A percentile compares a stretch with the other conserved stretches of the same genome.
phyloP scores from a whole-genome alignment of 192 early-diverging fungal genomes.

The Coemansia sp. region DNA sequence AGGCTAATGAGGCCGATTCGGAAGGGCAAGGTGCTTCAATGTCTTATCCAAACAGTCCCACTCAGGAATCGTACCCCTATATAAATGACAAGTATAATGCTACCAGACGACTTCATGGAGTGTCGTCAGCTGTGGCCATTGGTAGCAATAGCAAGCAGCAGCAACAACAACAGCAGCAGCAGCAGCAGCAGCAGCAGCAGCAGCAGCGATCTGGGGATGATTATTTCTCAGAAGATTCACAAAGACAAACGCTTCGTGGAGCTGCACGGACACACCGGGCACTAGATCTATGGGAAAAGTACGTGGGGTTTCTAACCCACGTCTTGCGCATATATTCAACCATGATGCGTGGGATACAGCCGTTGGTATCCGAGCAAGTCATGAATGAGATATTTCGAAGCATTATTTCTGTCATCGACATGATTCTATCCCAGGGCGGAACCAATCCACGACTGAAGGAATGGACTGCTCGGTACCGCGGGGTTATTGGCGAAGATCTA shows the following conservation, averaged over 20 bases:
- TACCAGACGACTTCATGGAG: neutral
- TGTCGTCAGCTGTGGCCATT: neutral
- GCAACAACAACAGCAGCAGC: no score
- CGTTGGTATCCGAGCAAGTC: neutral
- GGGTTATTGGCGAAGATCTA: constrained; percentile 24
- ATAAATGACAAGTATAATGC: no score
- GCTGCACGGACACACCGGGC: constrained; percentile 6
- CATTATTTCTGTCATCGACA: constrained; percentile 29
- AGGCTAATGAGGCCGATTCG: no score
- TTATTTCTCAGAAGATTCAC: no score
- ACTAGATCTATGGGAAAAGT: constrained; percentile 38
- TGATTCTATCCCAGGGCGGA: constrained; percentile 47
- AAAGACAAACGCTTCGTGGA: no score
- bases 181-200: no score
- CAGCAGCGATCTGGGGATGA: no score
- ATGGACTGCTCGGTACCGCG: constrained; percentile 30
- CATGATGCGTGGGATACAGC: constrained; percentile 21
- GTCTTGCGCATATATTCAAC: constrained; percentile 43
- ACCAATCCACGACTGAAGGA: constrained; percentile 24
- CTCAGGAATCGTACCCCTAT: no score
- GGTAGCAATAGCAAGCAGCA: neutral
- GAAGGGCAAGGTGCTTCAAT: no score
- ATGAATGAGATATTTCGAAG: constrained; percentile 7
- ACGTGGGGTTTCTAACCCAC: constrained; percentile 27
- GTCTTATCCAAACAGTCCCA: no score